Evolutionary conservation across 768 basidiomycete species (phyloP).

Genomic region (Macrolepiota fuliginosa): DNA sequence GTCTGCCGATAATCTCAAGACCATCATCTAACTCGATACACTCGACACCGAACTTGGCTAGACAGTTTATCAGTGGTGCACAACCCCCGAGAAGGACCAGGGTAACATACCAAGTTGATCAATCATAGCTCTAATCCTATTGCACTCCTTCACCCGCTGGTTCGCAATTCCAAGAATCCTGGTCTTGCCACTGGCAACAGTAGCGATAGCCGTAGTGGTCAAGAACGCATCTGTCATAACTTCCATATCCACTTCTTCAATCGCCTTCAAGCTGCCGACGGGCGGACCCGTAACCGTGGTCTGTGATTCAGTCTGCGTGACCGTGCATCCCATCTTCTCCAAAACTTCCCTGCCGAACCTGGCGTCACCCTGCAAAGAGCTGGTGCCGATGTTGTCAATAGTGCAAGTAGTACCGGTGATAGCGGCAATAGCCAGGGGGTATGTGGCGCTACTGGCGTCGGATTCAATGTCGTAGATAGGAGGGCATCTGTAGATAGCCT

Average conservation of each 20-base stretch:
- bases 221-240: slow-evolving; percentile 99
- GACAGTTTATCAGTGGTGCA: not conserved
- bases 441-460: slow-evolving; percentile 94
- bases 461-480: slow-evolving; percentile 85
- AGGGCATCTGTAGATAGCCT: slow-evolving; percentile 75
- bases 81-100: not conserved
- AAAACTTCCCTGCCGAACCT: slow-evolving; percentile 91
- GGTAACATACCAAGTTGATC: slow-evolving; percentile 79
- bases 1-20: slow-evolving; percentile 82
- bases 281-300: slow-evolving; percentile 94
- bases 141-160: slow-evolving; percentile 98
- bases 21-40: slow-evolving; percentile 93
- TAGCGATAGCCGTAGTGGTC: slow-evolving; percentile 90
- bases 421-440: slow-evolving; percentile 95
- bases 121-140: slow-evolving; percentile 95
- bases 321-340: slow-evolving; percentile 92
- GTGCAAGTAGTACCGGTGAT: slow-evolving; percentile 97
- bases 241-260: slow-evolving; percentile 94
- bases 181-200: slow-evolving; percentile 70
- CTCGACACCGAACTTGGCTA: slow-evolving; percentile 93
- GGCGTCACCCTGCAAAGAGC: slow-evolving; percentile 96
- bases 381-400: slow-evolving; percentile 85
- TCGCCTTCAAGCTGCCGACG: slow-evolving; percentile 72
- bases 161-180: slow-evolving; percentile 95
- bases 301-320: slow-evolving; percentile 82